Percentiles rank a stretch among this genome's conserved stretches.
phyloP scores from a whole-genome alignment of 2,329 filamentous ascomycete genomes.

The Arthrocladium fulminans region DNA sequence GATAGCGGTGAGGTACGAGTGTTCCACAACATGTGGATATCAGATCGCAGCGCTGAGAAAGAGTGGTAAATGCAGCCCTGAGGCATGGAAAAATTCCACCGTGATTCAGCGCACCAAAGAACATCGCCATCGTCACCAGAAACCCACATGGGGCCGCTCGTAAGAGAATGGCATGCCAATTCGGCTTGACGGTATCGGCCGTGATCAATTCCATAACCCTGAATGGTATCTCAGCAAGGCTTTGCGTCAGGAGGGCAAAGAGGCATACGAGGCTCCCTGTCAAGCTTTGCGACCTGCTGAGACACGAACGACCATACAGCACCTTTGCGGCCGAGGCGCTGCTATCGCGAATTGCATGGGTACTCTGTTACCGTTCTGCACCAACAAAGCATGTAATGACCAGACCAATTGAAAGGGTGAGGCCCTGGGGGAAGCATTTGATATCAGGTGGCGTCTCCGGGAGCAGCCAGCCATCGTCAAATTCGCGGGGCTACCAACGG shows the following conservation, averaged over 20 bases:
- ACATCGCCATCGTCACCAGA: constrained; percentile 26
- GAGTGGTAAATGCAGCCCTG: constrained; percentile 16
- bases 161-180: constrained; percentile 24
- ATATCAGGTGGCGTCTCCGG: constrained; percentile 6
- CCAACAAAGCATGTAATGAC: constrained; percentile 25
- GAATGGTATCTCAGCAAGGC: not conserved
- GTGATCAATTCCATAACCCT: not conserved
- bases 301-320: constrained; percentile 8
- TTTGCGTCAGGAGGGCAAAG: not conserved
- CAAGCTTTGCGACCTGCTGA: not conserved
- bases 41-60: constrained; percentile 21
- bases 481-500: not conserved
- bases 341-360: constrained; percentile 27
- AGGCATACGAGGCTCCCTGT: not conserved
- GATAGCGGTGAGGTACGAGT: constrained; percentile 23
- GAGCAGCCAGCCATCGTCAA: not conserved
- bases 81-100: constrained; percentile 26
- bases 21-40: constrained; percentile 26
- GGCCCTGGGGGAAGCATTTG: constrained; percentile 21
- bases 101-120: constrained; percentile 25
- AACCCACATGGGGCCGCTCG: constrained; percentile 24
- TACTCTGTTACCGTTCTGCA: constrained; percentile 26
- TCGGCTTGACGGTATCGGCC: constrained; percentile 20
- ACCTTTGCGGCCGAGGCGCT: constrained; percentile 20
- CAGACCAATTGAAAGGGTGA: constrained; percentile 23